Evolutionary conservation across 257 asterid genomes (phyloP).

Genomic region (Verbena officinalis): DNA sequence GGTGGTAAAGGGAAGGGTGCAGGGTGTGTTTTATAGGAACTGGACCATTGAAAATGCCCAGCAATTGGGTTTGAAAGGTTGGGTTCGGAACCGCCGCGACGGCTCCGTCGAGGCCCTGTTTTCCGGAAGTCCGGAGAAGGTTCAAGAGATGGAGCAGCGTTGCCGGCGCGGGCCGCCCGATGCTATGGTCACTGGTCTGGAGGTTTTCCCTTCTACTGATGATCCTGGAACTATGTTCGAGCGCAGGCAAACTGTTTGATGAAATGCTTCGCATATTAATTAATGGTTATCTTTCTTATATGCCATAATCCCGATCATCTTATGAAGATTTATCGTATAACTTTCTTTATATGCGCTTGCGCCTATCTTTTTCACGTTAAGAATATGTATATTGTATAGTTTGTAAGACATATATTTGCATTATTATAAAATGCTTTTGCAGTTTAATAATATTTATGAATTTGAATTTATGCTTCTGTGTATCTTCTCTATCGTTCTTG

Average conservation of each 20-base stretch:
- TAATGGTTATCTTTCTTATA: not conserved
- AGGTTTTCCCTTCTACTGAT: conserved; percentile 57
- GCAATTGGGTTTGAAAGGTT: conserved; percentile 76
- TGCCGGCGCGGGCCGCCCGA: conserved; percentile 92
- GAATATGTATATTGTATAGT: conserved; percentile 13
- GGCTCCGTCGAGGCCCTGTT: conserved; percentile 88
- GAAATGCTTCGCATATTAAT: conserved; percentile 14
- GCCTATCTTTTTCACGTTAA: not conserved
- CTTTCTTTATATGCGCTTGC: not conserved
- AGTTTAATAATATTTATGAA: not conserved
- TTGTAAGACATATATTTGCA: not conserved
- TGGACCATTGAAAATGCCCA: conserved; percentile 83
- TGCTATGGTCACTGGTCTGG: conserved; percentile 74
- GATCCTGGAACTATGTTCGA: conserved; percentile 78
- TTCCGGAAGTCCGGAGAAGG: conserved; percentile 76
- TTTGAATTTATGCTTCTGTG: too few species aligned
- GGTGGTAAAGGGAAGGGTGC: conserved; percentile 84
- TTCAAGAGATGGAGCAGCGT: conserved; percentile 88
- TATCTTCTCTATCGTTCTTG: too few species aligned
- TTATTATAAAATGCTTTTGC: not conserved
- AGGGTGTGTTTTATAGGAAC: conserved; percentile 89
- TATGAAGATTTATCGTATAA: not conserved
- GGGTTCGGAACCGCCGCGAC: conserved; percentile 95
- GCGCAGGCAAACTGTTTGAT: conserved; percentile 72
- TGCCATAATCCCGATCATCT: not conserved